Evolutionary conservation across 2,329 filamentous ascomycete genomes (phyloP).

Genomic region (Scedosporium minutisporum): DNA sequence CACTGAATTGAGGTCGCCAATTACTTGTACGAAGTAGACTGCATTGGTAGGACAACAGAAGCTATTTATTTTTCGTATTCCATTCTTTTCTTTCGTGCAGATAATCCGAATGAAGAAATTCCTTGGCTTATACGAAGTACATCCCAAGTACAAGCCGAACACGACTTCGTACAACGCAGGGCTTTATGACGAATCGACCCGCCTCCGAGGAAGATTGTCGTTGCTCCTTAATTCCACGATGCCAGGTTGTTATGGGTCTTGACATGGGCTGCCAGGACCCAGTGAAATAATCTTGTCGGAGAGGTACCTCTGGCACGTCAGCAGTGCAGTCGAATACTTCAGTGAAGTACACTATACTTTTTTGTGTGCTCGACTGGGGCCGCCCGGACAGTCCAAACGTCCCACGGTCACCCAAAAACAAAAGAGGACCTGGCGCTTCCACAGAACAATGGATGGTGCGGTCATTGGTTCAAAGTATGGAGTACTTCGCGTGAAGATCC

Average conservation of each 20-base stretch:
- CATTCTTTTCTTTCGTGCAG: too few species aligned
- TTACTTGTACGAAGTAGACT: background rate
- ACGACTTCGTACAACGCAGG: too few species aligned
- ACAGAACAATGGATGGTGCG: background rate
- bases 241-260: background rate
- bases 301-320: background rate
- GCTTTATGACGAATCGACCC: background rate
- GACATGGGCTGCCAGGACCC: background rate
- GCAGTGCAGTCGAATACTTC: background rate
- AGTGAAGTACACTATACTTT: background rate
- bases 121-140: too few species aligned
- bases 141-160: too few species aligned
- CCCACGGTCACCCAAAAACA: background rate
- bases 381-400: background rate
- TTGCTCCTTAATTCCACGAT: constrained; percentile 1
- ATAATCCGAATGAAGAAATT: background rate
- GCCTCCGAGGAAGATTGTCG: background rate
- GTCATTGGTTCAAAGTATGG: background rate
- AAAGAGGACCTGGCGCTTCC: background rate
- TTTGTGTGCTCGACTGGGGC: too few species aligned
- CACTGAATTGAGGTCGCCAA: background rate
- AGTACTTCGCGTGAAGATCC: background rate
- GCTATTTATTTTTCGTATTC: too few species aligned
- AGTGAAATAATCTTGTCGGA: background rate
- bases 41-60: too few species aligned